These are phyloP conservation scores for Megacollybia marginata DNA, from an alignment of 768 basidiomycete genomes.

Conservation along the genomic window DNA sequence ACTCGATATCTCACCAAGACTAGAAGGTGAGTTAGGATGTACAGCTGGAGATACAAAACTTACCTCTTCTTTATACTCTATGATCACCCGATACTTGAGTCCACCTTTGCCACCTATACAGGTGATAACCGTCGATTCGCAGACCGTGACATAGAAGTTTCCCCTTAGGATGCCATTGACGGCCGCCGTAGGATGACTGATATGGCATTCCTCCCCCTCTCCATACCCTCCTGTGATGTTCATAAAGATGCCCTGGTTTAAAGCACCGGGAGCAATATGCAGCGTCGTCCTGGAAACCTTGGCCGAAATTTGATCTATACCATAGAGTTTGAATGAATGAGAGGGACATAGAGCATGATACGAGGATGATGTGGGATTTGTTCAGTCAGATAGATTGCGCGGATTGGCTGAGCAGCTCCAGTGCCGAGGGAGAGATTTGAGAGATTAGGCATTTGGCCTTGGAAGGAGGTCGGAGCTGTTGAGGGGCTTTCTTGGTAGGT, in stretches of 20 bases:
- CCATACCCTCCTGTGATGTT: constrained; percentile 66
- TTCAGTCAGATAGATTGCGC: constrained; percentile 81
- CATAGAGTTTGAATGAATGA: constrained; percentile 63
- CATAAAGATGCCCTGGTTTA: constrained; percentile 87
- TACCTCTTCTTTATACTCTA: constrained; percentile 97
- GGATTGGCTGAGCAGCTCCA: constrained; percentile 35
- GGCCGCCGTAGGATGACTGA: constrained; percentile 83
- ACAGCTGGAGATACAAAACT: constrained; percentile 14
- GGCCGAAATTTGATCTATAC: constrained; percentile 91
- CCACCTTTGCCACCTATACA: constrained; percentile 62
- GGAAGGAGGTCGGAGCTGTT: constrained; percentile 47
- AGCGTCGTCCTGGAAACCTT: constrained; percentile 85
- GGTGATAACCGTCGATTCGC: constrained; percentile 74
- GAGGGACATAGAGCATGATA: constrained; percentile 75
- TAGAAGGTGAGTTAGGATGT: constrained; percentile 11
- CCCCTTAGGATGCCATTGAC: constrained; percentile 93
- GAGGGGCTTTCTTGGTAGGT: constrained; percentile 44
- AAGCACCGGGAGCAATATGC: constrained; percentile 73
- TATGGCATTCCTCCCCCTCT: constrained; percentile 75
- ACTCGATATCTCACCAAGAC: constrained; percentile 63
- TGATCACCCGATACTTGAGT: constrained; percentile 66
- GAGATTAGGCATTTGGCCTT: constrained; percentile 49
- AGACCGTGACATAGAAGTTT: constrained; percentile 84
- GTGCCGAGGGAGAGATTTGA: constrained; percentile 53
- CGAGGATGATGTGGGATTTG: constrained; percentile 95